phyloP scores from a whole-genome alignment of 208 protist species.

The Acanthamoeba sp. region DNA sequence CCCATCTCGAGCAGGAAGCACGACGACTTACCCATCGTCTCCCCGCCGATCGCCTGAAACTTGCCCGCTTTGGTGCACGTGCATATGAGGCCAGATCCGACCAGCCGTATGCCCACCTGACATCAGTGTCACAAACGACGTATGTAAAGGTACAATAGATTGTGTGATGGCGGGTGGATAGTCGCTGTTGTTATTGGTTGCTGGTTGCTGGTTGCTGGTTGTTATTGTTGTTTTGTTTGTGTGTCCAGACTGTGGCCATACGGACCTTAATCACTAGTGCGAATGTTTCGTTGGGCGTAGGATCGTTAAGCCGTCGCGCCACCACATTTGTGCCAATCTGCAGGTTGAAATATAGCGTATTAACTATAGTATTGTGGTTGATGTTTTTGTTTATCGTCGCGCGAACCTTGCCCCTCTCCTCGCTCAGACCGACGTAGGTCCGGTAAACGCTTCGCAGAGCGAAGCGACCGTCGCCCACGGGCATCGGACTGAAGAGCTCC shows the following conservation, averaged over 20 bases:
- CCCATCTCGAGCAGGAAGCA: conserved; percentile 47
- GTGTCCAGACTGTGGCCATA: too few relatives aligned
- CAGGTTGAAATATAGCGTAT: too few relatives aligned
- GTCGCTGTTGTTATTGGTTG: too few relatives aligned
- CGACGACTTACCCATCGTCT: neutral
- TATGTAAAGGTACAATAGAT: too few relatives aligned
- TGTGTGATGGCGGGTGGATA: too few relatives aligned
- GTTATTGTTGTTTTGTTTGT: too few relatives aligned
- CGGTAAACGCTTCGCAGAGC: conserved; percentile 4
- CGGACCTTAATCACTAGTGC: conserved; percentile 7
- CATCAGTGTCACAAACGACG: too few relatives aligned
- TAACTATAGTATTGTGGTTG: too few relatives aligned
- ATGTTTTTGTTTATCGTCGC: too few relatives aligned
- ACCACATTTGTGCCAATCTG: neutral
- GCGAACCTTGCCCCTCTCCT: conserved; percentile 15
- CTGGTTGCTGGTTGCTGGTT: too few relatives aligned
- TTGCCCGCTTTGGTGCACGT: conserved; percentile 47
- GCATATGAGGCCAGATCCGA: conserved; percentile 60
- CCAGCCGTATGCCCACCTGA: conserved; percentile 52
- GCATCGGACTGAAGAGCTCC: conserved; percentile 32
- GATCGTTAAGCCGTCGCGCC: neutral
- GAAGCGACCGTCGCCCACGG: conserved; percentile 20
- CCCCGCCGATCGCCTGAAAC: neutral
- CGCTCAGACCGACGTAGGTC: conserved; percentile 18
- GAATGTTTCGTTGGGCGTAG: conserved; percentile 56